A percentile compares a stretch with the other conserved stretches of the same genome.
Conservation (phyloP, 2,329 filamentous ascomycete species). For the Trichoderma endophyticum region DNA sequence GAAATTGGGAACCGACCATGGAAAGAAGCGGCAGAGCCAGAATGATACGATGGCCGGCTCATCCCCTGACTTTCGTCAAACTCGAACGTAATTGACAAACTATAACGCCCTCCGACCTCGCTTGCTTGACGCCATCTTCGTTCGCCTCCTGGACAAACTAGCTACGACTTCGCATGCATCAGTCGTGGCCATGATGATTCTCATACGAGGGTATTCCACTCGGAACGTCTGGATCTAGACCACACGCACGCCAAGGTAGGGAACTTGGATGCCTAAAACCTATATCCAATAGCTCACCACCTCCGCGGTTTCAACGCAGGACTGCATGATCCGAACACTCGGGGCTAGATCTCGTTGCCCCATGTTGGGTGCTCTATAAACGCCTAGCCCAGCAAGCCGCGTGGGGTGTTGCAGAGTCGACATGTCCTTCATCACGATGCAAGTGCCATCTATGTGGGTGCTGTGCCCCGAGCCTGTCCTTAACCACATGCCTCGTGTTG, state of each 20-base stretch:
- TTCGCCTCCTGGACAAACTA: neutral
- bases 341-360: conserved; percentile 1
- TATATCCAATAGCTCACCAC: conserved; percentile 4
- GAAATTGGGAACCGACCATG: neutral
- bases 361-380: neutral
- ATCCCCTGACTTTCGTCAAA: neutral
- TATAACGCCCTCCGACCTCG: neutral
- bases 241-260: neutral
- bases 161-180: neutral
- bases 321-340: conserved; percentile 2
- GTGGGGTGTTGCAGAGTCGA: neutral
- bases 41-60: neutral
- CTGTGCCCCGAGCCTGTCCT: neutral
- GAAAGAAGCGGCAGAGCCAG: neutral
- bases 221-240: neutral
- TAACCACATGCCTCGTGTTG: neutral
- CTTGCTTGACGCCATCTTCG: neutral
- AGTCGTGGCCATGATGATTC: neutral
- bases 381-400: neutral
- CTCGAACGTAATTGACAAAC: neutral
- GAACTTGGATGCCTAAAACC: conserved; percentile 13
- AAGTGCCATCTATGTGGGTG: neutral
- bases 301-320: neutral
- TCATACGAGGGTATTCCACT: neutral
- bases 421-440: neutral